Evolutionary conservation across 192 early-diverging fungal species (phyloP).

Genomic region (Coemansia sp.): DNA sequence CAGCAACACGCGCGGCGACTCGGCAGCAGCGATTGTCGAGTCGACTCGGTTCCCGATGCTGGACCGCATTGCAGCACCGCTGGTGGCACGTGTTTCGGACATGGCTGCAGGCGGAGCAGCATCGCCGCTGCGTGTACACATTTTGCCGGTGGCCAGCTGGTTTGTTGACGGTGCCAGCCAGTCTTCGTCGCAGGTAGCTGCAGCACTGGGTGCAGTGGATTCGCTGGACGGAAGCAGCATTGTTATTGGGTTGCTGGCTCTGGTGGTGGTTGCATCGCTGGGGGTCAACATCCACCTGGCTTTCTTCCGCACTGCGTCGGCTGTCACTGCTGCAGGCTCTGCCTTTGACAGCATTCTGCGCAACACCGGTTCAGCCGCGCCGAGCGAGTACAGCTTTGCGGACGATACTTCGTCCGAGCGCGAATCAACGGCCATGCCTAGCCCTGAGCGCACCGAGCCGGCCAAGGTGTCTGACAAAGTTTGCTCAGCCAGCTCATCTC

Average conservation of each 20-base stretch:
- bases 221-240: slow-evolving; percentile 35
- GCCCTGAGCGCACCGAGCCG: slow-evolving; percentile 5
- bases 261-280: slow-evolving; percentile 39
- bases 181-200: background rate
- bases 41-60: slow-evolving; percentile 31
- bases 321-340: slow-evolving; percentile 3
- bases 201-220: slow-evolving; percentile 5
- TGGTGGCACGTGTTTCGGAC: slow-evolving; percentile 21
- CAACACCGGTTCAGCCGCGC: slow-evolving; percentile 7
- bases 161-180: slow-evolving; percentile 10
- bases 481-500: slow-evolving; percentile 10
- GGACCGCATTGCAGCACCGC: slow-evolving; percentile 40
- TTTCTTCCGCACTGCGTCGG: slow-evolving; percentile 14
- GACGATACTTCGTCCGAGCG: slow-evolving; percentile 11
- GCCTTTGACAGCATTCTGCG: slow-evolving; percentile 30
- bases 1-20: slow-evolving; percentile 13
- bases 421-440: background rate
- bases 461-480: background rate
- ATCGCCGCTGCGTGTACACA: slow-evolving; percentile 29
- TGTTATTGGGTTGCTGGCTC: slow-evolving; percentile 42
- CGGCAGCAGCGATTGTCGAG: slow-evolving; percentile 22
- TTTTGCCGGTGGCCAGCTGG: slow-evolving; percentile 38
- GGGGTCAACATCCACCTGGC: slow-evolving; percentile 48
- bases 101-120: slow-evolving; percentile 1
- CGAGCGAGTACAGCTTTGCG: slow-evolving; percentile 26